Conservation (phyloP, 192 early-diverging fungal genomes). For the Kickxella alabastrina region DNA sequence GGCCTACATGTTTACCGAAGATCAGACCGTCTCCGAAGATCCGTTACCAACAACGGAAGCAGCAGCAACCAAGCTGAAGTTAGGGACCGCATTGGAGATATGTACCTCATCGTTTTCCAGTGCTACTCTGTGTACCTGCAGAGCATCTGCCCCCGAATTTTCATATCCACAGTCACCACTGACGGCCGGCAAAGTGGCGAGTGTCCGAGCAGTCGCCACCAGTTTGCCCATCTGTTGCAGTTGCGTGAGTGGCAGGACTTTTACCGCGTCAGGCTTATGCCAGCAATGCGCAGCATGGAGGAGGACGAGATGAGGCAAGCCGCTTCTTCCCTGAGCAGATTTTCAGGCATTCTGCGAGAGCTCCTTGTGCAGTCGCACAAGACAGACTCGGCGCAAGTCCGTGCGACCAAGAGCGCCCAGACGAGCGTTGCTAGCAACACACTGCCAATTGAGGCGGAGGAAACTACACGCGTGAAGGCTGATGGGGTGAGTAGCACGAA, state of each 20-base stretch:
- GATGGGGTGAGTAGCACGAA: conserved; percentile 1
- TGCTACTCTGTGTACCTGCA: conserved; percentile 9
- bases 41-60: background rate
- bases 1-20: conserved; percentile 40
- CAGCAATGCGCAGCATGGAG: conserved; percentile 32
- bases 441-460: conserved; percentile 30
- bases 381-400: conserved; percentile 15
- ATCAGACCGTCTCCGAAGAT: conserved; percentile 11
- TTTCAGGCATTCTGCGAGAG: conserved; percentile 20
- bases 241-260: conserved; percentile 29
- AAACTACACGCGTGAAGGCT: conserved; percentile 10
- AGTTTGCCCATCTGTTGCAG: conserved; percentile 11
- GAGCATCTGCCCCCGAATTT: background rate
- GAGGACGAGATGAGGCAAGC: conserved; percentile 34
- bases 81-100: conserved; percentile 16
- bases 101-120: conserved; percentile 34
- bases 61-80: background rate
- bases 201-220: conserved; percentile 4
- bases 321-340: conserved; percentile 10
- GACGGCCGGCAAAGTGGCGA: background rate
- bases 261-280: conserved; percentile 34
- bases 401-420: conserved; percentile 20
- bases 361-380: conserved; percentile 17
- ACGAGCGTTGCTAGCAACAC: conserved; percentile 23
- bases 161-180: background rate